Evolutionary conservation across 2,329 filamentous ascomycete genomes (phyloP).

Genomic region (Hypoxylon sp.): DNA sequence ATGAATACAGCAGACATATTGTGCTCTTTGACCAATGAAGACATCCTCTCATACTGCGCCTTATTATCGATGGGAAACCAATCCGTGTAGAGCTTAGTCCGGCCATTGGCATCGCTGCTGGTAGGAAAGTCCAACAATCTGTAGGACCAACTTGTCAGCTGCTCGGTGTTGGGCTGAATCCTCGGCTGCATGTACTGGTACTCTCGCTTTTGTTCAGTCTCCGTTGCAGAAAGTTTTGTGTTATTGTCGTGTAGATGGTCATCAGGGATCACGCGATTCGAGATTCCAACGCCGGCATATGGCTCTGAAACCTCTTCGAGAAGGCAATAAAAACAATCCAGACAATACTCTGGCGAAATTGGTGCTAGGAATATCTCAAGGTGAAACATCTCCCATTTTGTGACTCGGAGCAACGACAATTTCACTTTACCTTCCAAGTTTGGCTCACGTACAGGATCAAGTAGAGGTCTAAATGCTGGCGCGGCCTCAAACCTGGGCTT

Average conservation of each 20-base stretch:
- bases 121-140: slow-evolving; percentile 10
- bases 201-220: not conserved
- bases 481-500: not conserved
- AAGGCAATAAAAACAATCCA: slow-evolving; percentile 8
- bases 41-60: slow-evolving; percentile 35
- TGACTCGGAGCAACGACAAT: slow-evolving; percentile 23
- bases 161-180: slow-evolving; percentile 3
- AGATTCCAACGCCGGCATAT: slow-evolving; percentile 11
- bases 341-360: slow-evolving; percentile 2
- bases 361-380: slow-evolving; percentile 11
- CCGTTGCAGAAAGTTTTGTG: not conserved
- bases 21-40: slow-evolving; percentile 9
- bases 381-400: slow-evolving; percentile 8
- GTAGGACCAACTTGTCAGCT: slow-evolving; percentile 32
- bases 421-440: slow-evolving; percentile 6
- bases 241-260: not conserved
- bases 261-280: slow-evolving; percentile 14
- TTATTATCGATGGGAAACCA: slow-evolving; percentile 24
- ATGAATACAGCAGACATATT: slow-evolving; percentile 24
- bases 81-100: slow-evolving; percentile 4
- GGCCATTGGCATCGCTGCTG: not conserved
- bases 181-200: not conserved
- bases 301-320: slow-evolving; percentile 26
- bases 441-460: not conserved
- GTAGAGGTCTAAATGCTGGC: not conserved